Conservation (phyloP, 306 rosid species). For the Acacia confusa region DNA sequence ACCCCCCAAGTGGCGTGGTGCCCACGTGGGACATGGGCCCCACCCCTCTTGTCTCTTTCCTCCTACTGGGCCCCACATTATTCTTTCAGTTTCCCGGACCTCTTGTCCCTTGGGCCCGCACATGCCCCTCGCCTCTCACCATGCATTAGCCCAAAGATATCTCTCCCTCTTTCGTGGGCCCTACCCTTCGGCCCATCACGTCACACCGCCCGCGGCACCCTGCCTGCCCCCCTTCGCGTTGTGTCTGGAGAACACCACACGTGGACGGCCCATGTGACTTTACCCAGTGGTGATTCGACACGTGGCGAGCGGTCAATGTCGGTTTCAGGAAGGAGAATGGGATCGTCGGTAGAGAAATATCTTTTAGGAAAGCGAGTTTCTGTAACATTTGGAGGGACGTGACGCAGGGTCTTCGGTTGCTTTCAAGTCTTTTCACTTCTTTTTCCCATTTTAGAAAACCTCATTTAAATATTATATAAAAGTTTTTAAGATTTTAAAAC, state of each 20-base stretch:
- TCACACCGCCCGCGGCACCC: background rate
- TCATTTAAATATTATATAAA: too few species aligned
- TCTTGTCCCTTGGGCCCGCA: background rate
- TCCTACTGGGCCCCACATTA: background rate
- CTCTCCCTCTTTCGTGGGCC: background rate
- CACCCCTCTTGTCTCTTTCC: background rate
- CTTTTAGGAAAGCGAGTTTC: constrained; percentile 6
- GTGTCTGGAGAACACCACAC: background rate
- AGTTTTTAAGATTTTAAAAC: too few species aligned
- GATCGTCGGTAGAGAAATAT: constrained; percentile 1
- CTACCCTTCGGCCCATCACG: background rate
- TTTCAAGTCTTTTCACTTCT: background rate
- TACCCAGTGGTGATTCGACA: background rate
- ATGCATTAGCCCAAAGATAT: background rate
- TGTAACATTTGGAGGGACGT: background rate
- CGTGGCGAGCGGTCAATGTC: background rate
- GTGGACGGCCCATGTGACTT: background rate
- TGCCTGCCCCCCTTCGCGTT: background rate
- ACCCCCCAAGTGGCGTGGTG: background rate
- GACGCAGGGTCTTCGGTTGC: background rate
- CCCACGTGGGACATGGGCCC: constrained; percentile 20
- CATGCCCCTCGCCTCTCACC: background rate
- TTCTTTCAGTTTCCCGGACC: background rate
- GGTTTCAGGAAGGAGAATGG: background rate
- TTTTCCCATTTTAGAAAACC: too few species aligned